A percentile compares a stretch with the other conserved stretches of the same genome.
Evolutionary conservation across 2,329 filamentous ascomycete species (phyloP).

Genomic region (Pestalotiopsis sp.): DNA sequence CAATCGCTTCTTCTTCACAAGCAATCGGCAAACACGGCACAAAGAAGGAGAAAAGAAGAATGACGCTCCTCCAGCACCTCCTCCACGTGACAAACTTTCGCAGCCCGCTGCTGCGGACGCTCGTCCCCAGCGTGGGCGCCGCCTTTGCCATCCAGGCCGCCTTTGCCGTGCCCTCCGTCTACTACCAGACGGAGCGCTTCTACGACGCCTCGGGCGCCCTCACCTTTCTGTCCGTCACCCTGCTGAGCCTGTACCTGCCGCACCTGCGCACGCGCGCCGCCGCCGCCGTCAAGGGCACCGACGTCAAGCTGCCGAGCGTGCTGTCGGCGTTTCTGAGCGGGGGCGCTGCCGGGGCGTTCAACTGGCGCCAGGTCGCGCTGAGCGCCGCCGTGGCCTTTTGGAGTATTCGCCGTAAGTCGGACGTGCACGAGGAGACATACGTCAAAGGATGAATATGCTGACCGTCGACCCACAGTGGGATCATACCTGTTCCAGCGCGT

Average conservation of each 20-base stretch:
- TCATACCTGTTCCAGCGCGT: slow-evolving; percentile 66
- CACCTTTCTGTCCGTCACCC: slow-evolving; percentile 67
- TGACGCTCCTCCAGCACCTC: slow-evolving; percentile 45
- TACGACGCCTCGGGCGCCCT: slow-evolving; percentile 70
- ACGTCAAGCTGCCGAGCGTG: slow-evolving; percentile 46
- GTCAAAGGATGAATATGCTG: neutral
- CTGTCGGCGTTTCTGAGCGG: slow-evolving; percentile 45
- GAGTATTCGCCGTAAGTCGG: slow-evolving; percentile 57
- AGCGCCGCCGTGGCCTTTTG: slow-evolving; percentile 52
- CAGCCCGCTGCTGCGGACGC: slow-evolving; percentile 62
- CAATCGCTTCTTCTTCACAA: too few relatives aligned
- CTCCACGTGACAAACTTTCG: slow-evolving; percentile 64
- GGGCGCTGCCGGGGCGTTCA: slow-evolving; percentile 43
- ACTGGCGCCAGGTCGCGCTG: slow-evolving; percentile 59
- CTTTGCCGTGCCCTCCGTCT: slow-evolving; percentile 64
- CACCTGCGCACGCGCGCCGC: slow-evolving; percentile 56
- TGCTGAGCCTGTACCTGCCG: slow-evolving; percentile 63
- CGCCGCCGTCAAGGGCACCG: slow-evolving; percentile 37
- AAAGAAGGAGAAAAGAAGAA: slow-evolving; percentile 22
- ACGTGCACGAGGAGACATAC: neutral
- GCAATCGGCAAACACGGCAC: neutral
- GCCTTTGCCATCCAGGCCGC: slow-evolving; percentile 66
- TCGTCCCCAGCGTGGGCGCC: slow-evolving; percentile 63
- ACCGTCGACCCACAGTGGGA: slow-evolving; percentile 45
- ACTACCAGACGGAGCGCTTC: slow-evolving; percentile 64